Percentiles rank a stretch among this genome's conserved stretches.
Conservation (phyloP, 202 grass and related monocot species). For the Cymbopogon flexuosus region DNA sequence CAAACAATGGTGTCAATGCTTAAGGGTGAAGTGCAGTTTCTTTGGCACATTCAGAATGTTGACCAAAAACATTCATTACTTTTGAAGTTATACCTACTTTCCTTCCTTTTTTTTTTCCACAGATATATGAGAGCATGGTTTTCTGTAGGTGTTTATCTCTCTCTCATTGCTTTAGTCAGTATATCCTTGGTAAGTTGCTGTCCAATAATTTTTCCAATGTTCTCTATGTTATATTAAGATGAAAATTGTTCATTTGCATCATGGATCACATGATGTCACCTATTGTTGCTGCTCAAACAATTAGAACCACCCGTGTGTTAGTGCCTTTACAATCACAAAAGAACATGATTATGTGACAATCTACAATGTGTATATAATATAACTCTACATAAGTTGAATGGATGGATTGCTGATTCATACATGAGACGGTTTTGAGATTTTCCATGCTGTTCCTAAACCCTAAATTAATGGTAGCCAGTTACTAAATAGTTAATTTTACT, state of each 20-base stretch:
- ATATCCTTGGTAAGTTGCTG: conserved; percentile 64
- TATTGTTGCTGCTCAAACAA: conserved; percentile 12
- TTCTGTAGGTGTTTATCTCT: conserved; percentile 63
- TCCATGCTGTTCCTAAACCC: not conserved
- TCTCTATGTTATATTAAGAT: conserved; percentile 7
- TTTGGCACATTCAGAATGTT: conserved; percentile 5
- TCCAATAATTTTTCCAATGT: conserved; percentile 22
- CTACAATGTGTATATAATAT: not conserved
- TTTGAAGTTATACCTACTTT: conserved; percentile 1
- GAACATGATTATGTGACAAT: conserved; percentile 20
- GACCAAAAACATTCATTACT: not conserved
- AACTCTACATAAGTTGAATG: not conserved
- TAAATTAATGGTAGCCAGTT: not conserved
- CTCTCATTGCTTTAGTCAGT: conserved; percentile 49
- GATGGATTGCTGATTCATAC: not conserved
- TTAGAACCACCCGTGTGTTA: not conserved
- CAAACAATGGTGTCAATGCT: not conserved
- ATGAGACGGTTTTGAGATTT: not conserved
- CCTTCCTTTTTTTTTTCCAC: conserved; percentile 22
- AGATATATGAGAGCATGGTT: conserved; percentile 75
- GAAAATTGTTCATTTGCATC: not conserved
- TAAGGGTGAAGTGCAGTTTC: not conserved
- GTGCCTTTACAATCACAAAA: not conserved
- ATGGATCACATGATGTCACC: conserved; percentile 7
- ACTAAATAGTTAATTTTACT: conserved; percentile 2